Evolutionary conservation across 192 early-diverging fungal genomes (phyloP), one percentile per base, ranked within the genome.

Genomic region (Coemansia furcata): DNA sequence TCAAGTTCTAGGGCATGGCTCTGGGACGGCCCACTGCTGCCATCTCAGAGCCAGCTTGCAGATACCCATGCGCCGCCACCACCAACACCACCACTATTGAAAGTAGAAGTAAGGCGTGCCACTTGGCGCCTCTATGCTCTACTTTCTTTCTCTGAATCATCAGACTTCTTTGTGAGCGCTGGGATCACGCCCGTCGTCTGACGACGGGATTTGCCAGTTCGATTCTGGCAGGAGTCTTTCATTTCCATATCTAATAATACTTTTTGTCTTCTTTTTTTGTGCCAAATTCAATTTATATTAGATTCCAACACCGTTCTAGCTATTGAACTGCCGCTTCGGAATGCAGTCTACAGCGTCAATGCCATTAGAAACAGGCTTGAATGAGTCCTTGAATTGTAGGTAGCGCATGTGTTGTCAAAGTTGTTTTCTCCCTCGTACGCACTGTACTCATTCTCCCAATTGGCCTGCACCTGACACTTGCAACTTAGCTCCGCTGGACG

Each of bases 161-260:
- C 57, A 61, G 78, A 63, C 78, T 81, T 81, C 78, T 81, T 60
- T 69, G 78, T 81, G 78, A 81, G 78, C 78, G 74, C 69, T 76
- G 78, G 78, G 78, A 73, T 81, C 78, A 76, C 78, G 44, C 71
- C 67, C 43, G 49, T 58, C 38, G 47, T 35, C 39, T 50, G 10
- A 57, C 30, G 49, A 55, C 21, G 47, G 72, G 80, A 62, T 59
- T 66, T 44, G 78, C 67, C 80, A 83, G 80, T 83, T 83, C 80
- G 76, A 83, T 68, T 71, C 80, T 83, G 80, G 69, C 69, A 71
- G 80, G 60, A 72, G 72, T 74, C 64, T 68, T 50, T 55, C 52
- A 4, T 12, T 47, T 60, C 14, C 23, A n/a, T 63, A 42, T 63
- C 32, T 32, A 3, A 8, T 11, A 17, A 30, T 63, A 10, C 17